Base-by-base conservation (phyloP, 2,329 filamentous ascomycete genomes). In the Nemania sp. region DNA sequence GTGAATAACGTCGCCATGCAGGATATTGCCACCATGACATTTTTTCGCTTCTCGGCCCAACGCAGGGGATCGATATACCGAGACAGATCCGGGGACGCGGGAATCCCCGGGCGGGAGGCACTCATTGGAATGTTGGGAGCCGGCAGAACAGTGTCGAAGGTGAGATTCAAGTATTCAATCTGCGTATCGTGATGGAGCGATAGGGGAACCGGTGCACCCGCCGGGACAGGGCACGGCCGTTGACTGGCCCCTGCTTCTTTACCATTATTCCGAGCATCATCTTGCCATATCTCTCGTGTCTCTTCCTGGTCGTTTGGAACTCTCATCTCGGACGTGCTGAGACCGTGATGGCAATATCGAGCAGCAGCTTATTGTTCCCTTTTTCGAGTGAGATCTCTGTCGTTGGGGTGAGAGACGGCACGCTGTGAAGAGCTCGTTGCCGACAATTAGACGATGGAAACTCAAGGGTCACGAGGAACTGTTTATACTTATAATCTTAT, bases 1-100 rank as follows among this genome's bases (percentile, higher is more conserved):
- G 92, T 91, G 52, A 93, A 76, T 18, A 86, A 82, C 0, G 92
- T 96, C 1, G 90, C 91, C 6, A 87, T 75, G 72, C 90, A 96
- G 9, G 90, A 91, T 12, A 97, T 80, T 69, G 82, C 83, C 9
- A 94, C 85, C 67, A 90, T 86, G 60, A 90, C 74, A 21, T 80
- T 81, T 73, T 97, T 97, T 61, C 87, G 86, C 47, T 78, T 79
- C 57, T 78, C 71, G 0, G 90, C 85, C 91, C 92, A 96, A 10
- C 82, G 79, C 65, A 92, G 87, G 0, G 93, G 93, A 10, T 90
- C 88, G 1, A 74, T 78, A 69, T 87, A 96, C 59, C 82, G 80
- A 35, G 79, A 80, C 25, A 96, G 83, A 72, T 91, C 80, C 17
- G 58, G 55, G 18, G 45, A 56, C 17, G 20, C 45, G 1, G 59